A percentile compares a stretch with the other conserved stretches of the same genome.
phyloP scores from a whole-genome alignment of 495 filamentous ascomycete genomes.

The Penicillium odoratum region DNA sequence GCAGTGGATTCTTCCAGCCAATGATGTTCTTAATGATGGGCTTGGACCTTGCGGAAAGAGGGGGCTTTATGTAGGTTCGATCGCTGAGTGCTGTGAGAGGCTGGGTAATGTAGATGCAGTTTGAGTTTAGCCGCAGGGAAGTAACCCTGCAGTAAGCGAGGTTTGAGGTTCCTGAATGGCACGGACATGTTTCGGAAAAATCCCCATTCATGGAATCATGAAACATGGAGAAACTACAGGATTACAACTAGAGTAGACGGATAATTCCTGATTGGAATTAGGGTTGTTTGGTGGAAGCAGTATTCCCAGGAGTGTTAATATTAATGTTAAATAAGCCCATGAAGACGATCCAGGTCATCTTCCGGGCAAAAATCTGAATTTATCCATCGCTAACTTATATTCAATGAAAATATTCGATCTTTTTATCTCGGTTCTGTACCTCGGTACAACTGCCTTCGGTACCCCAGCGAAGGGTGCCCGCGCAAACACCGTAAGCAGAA shows the following conservation, averaged over 20 bases:
- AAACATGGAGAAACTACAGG: background rate
- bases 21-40: background rate
- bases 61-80: too few species aligned
- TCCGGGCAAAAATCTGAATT: background rate
- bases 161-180: background rate
- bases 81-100: background rate
- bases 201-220: constrained; percentile 17
- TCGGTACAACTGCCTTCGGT: constrained; percentile 10
- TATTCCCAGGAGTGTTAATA: too few species aligned
- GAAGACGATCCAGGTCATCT: too few species aligned
- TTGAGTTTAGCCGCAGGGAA: background rate
- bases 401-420: background rate
- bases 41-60: too few species aligned
- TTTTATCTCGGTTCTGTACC: constrained; percentile 6
- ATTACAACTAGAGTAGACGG: background rate
- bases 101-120: background rate
- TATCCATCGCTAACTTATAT: too few species aligned
- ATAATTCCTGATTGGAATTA: background rate
- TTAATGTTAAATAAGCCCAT: background rate
- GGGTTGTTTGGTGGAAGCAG: background rate
- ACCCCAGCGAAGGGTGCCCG: constrained; percentile 14
- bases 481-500: constrained; percentile 15
- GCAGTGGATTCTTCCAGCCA: background rate
- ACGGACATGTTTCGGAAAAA: background rate
- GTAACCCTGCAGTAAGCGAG: background rate